A percentile compares a stretch with the other conserved stretches of the same genome.
Conservation (phyloP, 352 stramenopile genomes). For the Globisporangium heterothallicum region DNA sequence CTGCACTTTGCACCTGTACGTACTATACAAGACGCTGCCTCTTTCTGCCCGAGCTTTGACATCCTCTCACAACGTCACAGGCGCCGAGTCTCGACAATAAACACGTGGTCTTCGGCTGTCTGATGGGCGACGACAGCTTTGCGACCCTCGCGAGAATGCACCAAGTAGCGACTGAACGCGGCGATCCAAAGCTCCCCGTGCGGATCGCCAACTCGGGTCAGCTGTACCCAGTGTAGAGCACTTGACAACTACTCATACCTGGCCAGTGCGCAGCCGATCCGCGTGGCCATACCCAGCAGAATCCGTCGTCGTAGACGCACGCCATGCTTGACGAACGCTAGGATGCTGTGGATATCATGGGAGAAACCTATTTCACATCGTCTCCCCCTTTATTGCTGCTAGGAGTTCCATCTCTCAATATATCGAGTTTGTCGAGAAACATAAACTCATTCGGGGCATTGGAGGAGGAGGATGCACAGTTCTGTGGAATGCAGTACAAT, state of each 20-base stretch:
- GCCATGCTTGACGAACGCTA: no score
- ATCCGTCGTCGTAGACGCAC: no score
- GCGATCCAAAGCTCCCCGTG: slow-evolving; percentile 41
- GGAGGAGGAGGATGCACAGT: no score
- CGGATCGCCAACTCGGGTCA: slow-evolving; percentile 43
- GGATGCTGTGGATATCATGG: no score
- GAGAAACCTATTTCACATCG: no score
- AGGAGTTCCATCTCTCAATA: no score
- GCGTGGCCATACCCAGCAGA: no score
- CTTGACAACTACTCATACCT: no score
- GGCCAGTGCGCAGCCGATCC: not conserved
- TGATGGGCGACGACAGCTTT: slow-evolving; percentile 49
- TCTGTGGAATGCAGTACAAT: no score
- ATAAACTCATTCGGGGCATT: no score
- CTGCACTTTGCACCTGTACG: slow-evolving; percentile 65
- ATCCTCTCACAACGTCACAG: slow-evolving; percentile 16
- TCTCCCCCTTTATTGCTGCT: no score
- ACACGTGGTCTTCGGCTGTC: slow-evolving; percentile 76
- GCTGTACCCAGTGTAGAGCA: slow-evolving; percentile 29
- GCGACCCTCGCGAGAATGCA: slow-evolving; percentile 42
- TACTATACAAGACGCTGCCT: not conserved
- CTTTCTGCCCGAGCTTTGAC: not conserved
- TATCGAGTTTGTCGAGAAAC: no score
- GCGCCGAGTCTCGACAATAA: slow-evolving; percentile 63
- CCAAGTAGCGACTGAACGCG: slow-evolving; percentile 35